Conservation (phyloP, 2,329 filamentous ascomycete species). For the Alternaria sp. region DNA sequence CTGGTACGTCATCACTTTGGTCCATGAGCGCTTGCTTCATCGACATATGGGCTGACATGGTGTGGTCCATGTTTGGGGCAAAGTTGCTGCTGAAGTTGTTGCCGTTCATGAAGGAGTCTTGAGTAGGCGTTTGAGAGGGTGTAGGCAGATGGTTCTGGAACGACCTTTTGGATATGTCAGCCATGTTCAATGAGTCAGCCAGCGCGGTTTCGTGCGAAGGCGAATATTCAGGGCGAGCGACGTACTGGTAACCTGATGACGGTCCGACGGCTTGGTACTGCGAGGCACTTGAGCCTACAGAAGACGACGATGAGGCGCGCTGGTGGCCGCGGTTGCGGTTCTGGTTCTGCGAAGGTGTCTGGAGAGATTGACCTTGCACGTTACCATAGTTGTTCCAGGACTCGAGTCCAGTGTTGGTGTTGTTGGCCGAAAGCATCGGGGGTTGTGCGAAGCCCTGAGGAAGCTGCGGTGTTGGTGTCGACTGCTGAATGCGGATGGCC, state of each 20-base stretch:
- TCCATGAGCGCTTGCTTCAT: slow-evolving; percentile 68
- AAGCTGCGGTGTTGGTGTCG: slow-evolving; percentile 49
- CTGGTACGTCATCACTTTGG: slow-evolving; percentile 60
- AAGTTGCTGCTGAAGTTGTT: slow-evolving; percentile 58
- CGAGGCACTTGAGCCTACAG: slow-evolving; percentile 48
- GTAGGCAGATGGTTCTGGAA: slow-evolving; percentile 63
- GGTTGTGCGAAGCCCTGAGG: slow-evolving; percentile 38
- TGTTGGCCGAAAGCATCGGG: slow-evolving; percentile 42
- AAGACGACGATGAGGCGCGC: slow-evolving; percentile 51
- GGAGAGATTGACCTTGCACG: slow-evolving; percentile 44
- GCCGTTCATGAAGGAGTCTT: slow-evolving; percentile 59
- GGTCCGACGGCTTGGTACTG: slow-evolving; percentile 44
- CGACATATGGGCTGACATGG: slow-evolving; percentile 63
- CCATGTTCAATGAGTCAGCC: slow-evolving; percentile 42
- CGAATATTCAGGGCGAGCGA: slow-evolving; percentile 56
- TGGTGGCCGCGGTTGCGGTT: slow-evolving; percentile 44
- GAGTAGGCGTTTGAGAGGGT: slow-evolving; percentile 63
- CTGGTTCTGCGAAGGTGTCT: slow-evolving; percentile 42
- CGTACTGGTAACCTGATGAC: slow-evolving; percentile 50
- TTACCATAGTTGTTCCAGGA: slow-evolving; percentile 47
- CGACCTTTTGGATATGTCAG: slow-evolving; percentile 51
- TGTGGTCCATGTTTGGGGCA: slow-evolving; percentile 54
- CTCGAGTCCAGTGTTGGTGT: slow-evolving; percentile 35
- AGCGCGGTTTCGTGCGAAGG: slow-evolving; percentile 50
- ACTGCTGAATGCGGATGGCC: slow-evolving; percentile 52